Conservation (phyloP, 2,329 filamentous ascomycete species). For the Didymellaceae sp. region DNA sequence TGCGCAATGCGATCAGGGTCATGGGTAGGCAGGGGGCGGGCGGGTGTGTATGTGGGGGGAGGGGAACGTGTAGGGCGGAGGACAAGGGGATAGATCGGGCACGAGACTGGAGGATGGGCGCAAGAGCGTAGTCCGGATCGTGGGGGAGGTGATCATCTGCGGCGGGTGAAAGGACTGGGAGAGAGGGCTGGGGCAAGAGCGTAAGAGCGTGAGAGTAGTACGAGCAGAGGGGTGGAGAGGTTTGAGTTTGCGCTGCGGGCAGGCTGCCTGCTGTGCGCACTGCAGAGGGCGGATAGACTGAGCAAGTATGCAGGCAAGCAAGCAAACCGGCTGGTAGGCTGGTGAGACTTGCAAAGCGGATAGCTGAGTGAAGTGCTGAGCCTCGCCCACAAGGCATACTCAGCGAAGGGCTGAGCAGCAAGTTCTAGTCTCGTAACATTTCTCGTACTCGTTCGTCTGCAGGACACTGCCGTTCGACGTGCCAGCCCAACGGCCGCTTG, state of each 20-base stretch:
- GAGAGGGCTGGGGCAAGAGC: background rate
- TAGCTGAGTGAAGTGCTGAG: no score
- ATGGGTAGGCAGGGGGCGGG: slow-evolving; percentile 1
- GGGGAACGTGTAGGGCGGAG: no score
- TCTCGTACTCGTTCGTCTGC: background rate
- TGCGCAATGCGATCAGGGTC: slow-evolving; percentile 8
- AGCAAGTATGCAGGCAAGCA: no score
- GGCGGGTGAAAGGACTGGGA: background rate
- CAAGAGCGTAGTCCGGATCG: background rate
- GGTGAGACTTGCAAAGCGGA: background rate
- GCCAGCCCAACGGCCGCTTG: background rate
- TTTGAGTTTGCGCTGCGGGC: background rate
- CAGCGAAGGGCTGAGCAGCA: no score
- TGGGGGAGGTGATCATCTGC: slow-evolving; percentile 4
- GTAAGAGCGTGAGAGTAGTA: no score
- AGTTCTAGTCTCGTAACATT: slow-evolving; percentile 1
- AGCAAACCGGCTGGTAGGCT: no score
- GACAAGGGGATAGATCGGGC: background rate
- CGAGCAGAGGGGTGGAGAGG: background rate
- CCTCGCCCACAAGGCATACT: no score
- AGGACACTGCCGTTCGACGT: background rate
- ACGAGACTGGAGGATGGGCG: background rate
- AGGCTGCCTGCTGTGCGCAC: background rate
- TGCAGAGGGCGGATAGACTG: no score
- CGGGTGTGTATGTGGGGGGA: background rate